Conservation (phyloP, 441 rosid species). For the California macrophylla region DNA sequence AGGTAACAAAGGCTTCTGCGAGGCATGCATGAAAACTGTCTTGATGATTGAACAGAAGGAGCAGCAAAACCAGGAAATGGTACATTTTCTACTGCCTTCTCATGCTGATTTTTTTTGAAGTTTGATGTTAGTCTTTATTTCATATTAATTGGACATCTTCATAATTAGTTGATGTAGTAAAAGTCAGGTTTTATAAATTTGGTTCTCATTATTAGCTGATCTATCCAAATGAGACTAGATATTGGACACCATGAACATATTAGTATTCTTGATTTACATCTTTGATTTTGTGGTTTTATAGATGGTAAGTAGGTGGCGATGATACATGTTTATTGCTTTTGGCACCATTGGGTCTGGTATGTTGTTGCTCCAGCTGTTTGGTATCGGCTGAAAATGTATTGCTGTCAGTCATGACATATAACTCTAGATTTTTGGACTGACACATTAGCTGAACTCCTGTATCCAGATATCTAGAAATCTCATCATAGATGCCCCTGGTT, state of each 20-base stretch:
- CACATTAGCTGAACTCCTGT: too few species aligned
- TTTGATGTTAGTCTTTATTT: not conserved
- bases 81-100: conserved; percentile 19
- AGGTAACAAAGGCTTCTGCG: conserved; percentile 83
- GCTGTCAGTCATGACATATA: too few species aligned
- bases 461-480: too few species aligned
- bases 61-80: conserved; percentile 51
- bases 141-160: not conserved
- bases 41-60: conserved; percentile 71
- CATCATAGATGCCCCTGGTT: too few species aligned
- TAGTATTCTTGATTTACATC: not conserved
- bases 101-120: not conserved
- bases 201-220: not conserved
- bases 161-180: too few species aligned
- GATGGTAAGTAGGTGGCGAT: not conserved
- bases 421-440: too few species aligned
- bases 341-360: too few species aligned
- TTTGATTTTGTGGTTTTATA: not conserved
- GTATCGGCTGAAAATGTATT: too few species aligned
- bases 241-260: not conserved
- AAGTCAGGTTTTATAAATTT: too few species aligned
- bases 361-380: too few species aligned
- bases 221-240: not conserved
- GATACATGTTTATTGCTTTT: not conserved
- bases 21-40: conserved; percentile 77